phyloP scores from a whole-genome alignment of 192 early-diverging fungal species.

The Coemansia erecta region DNA sequence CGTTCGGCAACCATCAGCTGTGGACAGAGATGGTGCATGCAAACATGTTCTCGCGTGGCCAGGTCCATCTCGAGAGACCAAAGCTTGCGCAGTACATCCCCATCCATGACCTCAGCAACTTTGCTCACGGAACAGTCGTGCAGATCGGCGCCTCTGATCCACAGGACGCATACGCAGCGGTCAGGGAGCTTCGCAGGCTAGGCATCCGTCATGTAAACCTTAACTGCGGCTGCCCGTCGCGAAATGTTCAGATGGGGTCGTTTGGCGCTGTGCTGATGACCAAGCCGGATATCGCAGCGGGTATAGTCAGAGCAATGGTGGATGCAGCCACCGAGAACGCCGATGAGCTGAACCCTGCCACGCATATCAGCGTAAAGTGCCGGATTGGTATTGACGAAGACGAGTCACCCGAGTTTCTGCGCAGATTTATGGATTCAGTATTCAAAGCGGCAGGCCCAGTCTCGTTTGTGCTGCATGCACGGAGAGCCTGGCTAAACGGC shows the following conservation, averaged over 20 bases:
- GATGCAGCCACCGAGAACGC: constrained; percentile 25
- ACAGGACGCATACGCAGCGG: constrained; percentile 29
- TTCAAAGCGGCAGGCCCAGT: constrained; percentile 1
- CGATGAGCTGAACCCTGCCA: background rate
- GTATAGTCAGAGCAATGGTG: constrained; percentile 59
- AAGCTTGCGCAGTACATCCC: constrained; percentile 32
- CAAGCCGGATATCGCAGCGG: constrained; percentile 55
- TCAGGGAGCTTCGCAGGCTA: constrained; percentile 48
- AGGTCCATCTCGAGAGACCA: constrained; percentile 13
- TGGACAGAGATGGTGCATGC: constrained; percentile 77
- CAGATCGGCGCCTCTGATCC: constrained; percentile 43
- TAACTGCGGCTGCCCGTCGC: constrained; percentile 73
- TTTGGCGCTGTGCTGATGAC: constrained; percentile 77
- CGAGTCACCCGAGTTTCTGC: constrained; percentile 62
- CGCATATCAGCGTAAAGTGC: constrained; percentile 71
- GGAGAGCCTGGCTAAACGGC: constrained; percentile 66
- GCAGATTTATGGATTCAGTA: constrained; percentile 30
- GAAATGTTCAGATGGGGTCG: constrained; percentile 60
- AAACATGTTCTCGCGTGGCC: constrained; percentile 42
- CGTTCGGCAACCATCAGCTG: constrained; percentile 55
- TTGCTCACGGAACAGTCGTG: constrained; percentile 37
- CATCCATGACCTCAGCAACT: constrained; percentile 28
- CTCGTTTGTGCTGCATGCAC: constrained; percentile 66
- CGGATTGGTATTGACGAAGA: constrained; percentile 71
- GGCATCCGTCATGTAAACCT: constrained; percentile 67